phyloP scores from a whole-genome alignment of 2,329 filamentous ascomycete species.

The Aspergillus fumigatus region DNA sequence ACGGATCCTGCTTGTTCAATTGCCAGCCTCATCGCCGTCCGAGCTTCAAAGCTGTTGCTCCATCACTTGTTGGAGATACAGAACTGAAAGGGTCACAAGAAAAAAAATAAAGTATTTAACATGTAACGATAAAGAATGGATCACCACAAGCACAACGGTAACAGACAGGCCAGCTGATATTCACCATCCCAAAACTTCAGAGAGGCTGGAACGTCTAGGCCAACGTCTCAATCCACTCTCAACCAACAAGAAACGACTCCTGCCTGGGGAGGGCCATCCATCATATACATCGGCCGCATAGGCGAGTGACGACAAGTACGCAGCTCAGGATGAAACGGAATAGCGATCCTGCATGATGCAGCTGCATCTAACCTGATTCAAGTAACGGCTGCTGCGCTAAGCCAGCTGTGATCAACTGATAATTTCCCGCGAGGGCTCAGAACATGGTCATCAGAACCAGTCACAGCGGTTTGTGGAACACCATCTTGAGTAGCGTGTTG shows the following conservation, averaged over 20 bases:
- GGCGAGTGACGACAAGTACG: background rate
- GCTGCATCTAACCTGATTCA: background rate
- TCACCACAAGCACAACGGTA: background rate
- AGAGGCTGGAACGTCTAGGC: background rate
- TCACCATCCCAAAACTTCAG: background rate
- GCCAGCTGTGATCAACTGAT: background rate
- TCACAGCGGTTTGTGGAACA: background rate
- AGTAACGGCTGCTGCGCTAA: background rate
- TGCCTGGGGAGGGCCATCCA: background rate
- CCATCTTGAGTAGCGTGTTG: background rate
- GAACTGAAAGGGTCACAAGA: conserved; percentile 5
- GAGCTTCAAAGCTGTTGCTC: conserved; percentile 24
- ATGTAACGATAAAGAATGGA: conserved; percentile 2
- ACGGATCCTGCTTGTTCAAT: conserved; percentile 37
- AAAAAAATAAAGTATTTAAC: conserved; percentile 7
- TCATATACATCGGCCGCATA: background rate
- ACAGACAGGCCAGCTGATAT: conserved; percentile 1
- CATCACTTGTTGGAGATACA: conserved; percentile 23
- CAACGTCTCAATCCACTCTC: background rate
- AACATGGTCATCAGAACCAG: background rate
- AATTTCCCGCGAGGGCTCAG: background rate
- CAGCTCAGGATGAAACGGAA: background rate
- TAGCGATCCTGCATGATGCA: background rate
- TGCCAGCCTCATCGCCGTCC: conserved; percentile 33
- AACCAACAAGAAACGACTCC: background rate